Percentiles rank a stretch among this genome's conserved stretches.
These are phyloP conservation scores for Hymenochaete sp. DNA, from an alignment of 1,284 basidiomycete species.

Conservation along the genomic window DNA sequence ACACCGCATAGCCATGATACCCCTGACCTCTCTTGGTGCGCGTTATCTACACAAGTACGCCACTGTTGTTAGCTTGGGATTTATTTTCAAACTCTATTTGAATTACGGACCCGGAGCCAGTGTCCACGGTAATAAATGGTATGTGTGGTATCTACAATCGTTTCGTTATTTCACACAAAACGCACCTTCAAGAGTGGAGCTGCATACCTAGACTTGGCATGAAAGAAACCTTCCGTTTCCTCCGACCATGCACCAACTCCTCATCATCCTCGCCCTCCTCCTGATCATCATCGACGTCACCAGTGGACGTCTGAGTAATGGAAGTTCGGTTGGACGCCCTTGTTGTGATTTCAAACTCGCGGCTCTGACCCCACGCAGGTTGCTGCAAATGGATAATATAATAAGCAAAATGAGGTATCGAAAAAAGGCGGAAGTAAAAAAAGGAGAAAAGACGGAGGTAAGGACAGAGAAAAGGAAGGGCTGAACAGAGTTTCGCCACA, in stretches of 20 bases:
- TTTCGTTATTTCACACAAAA: conserved; percentile 2
- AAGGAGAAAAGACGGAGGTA: not conserved
- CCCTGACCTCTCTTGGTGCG: conserved; percentile 68
- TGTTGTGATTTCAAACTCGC: conserved; percentile 81
- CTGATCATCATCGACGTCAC: conserved; percentile 72
- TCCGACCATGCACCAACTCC: conserved; percentile 52
- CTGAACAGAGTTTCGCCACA: not conserved
- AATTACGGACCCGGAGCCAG: conserved; percentile 61
- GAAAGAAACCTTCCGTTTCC: conserved; percentile 68
- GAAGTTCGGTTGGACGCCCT: conserved; percentile 54
- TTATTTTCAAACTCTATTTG: conserved; percentile 16
- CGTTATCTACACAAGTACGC: conserved; percentile 49
- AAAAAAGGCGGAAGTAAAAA: conserved; percentile 6
- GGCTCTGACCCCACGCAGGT: conserved; percentile 75
- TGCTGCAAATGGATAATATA: conserved; percentile 37
- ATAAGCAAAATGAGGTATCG: not conserved
- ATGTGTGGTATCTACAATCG: conserved; percentile 61
- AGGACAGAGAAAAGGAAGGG: not conserved
- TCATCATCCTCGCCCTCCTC: conserved; percentile 45
- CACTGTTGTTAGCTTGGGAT: conserved; percentile 3
- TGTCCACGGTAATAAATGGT: conserved; percentile 81
- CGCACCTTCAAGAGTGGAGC: not conserved
- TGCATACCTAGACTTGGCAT: conserved; percentile 64
- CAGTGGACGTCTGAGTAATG: conserved; percentile 56
- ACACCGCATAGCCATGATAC: conserved; percentile 54